Conservation (phyloP, 192 early-diverging fungal species). For the Dissophora globulifera region DNA sequence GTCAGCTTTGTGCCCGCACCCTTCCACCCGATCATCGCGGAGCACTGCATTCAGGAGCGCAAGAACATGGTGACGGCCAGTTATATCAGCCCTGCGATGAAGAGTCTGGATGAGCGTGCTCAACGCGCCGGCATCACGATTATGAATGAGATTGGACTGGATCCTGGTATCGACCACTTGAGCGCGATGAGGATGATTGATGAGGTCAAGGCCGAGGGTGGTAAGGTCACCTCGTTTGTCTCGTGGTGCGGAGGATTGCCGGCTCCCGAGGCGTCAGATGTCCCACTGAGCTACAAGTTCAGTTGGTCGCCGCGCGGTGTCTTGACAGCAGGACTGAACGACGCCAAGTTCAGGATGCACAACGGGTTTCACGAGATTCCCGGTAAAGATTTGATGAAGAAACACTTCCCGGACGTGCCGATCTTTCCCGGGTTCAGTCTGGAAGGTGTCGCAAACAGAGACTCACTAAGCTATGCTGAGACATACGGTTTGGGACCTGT, state of each 20-base stretch:
- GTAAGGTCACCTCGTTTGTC: slow-evolving; percentile 79
- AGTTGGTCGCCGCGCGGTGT: slow-evolving; percentile 95
- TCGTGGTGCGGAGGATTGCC: slow-evolving; percentile 98
- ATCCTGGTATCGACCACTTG: slow-evolving; percentile 98
- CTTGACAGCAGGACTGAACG: slow-evolving; percentile 87
- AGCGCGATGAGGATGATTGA: slow-evolving; percentile 97
- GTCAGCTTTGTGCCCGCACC: slow-evolving; percentile 92
- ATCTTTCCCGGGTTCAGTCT: slow-evolving; percentile 91
- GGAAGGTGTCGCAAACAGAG: slow-evolving; percentile 95
- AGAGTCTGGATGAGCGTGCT: slow-evolving; percentile 75
- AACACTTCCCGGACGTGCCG: slow-evolving; percentile 75
- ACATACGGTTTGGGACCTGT: slow-evolving; percentile 83
- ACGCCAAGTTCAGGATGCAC: slow-evolving; percentile 79
- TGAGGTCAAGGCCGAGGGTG: slow-evolving; percentile 79
- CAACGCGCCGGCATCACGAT: slow-evolving; percentile 85
- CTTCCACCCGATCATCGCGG: slow-evolving; percentile 82
- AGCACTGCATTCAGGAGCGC: slow-evolving; percentile 78
- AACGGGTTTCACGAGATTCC: slow-evolving; percentile 69
- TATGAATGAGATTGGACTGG: slow-evolving; percentile 97
- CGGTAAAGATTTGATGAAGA: slow-evolving; percentile 73
- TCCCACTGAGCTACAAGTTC: slow-evolving; percentile 96
- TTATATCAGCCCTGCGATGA: slow-evolving; percentile 95
- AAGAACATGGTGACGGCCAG: slow-evolving; percentile 97
- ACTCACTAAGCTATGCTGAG: slow-evolving; percentile 89
- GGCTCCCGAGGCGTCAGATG: slow-evolving; percentile 91